Evolutionary conservation across 179 eudicot species (phyloP), one percentile per base, ranked within the genome.

Genomic region (Spergularia azorica): DNA sequence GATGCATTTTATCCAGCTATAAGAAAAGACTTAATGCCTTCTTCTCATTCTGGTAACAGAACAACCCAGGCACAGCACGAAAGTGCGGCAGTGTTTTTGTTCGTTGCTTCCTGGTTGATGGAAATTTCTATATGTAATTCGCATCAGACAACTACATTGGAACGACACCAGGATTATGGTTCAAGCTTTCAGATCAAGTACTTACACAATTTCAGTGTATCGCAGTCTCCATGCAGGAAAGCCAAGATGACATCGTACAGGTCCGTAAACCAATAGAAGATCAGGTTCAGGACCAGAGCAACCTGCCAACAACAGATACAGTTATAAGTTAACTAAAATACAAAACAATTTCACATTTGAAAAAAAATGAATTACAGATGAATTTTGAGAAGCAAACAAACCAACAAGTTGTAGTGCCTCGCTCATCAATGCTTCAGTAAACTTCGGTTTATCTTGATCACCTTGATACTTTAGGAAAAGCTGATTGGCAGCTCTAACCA

Each of bases 121-220:
- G 54, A 67, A 17, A 57, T 15, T 61, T 9, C 4, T 57, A 58
- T 52, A 10, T 57, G 9, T 9, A 67, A 18, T 48, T 46, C 77
- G 56, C 59, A 63, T 71, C 63, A 62, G 54, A 50, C 58, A n/a
- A 11, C 46, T 26, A 52, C 21, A 41, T 7, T 43, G 17, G 14
- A 5, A 59, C 3, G n/a, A 59, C 0, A 14, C 11, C 26, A 73
- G 3, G 6, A 43, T 17, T 10, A 12, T 52, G 17, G 51, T 60
- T 51, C 74, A 70, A 12, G 39, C 17, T 64, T 63, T 4, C 60
- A 67, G 6, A 71, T 16, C n/a, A 65, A n/a, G 60, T 6, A 90
- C 98, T 93, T 81, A 93, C 98, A 91, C 89, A 69, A 95, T 90
- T 90, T 95, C 98, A 43, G 98, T 89, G 82, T 93, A 95, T 15